A percentile compares a stretch with the other conserved stretches of the same genome.
phyloP scores from a whole-genome alignment of 2,329 filamentous ascomycete genomes.

The Chaetomium olivaceum region DNA sequence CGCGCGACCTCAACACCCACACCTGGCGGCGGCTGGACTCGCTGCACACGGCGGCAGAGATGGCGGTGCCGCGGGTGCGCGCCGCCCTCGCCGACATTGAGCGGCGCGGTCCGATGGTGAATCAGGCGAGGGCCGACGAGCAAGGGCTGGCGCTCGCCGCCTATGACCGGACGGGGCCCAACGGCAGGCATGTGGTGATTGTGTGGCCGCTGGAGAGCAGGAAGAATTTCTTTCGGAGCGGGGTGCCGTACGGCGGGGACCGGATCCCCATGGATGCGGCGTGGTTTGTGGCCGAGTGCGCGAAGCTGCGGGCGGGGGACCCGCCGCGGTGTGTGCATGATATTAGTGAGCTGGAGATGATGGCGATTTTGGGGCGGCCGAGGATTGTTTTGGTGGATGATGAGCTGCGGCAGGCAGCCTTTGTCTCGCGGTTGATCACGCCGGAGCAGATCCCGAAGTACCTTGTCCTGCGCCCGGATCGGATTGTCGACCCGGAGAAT shows the following conservation, averaged over 20 bases:
- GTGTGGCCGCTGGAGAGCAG: neutral
- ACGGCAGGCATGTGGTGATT: neutral
- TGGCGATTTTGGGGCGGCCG: neutral
- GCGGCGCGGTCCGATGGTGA: too few relatives aligned
- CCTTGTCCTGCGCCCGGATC: neutral
- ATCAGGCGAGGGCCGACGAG: too few relatives aligned
- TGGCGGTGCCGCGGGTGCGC: neutral
- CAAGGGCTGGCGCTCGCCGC: neutral
- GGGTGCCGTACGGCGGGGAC: neutral
- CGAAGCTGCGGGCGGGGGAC: neutral
- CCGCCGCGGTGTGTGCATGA: neutral
- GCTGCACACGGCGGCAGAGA: neutral
- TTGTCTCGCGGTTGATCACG: too few relatives aligned
- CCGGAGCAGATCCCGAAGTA: neutral
- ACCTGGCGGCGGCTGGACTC: conserved; percentile 14
- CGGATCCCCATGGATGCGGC: neutral
- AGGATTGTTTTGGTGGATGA: neutral
- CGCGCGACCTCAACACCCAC: neutral
- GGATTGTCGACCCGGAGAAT: neutral
- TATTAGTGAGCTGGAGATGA: conserved; percentile 4
- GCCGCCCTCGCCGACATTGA: neutral
- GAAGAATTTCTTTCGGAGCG: neutral
- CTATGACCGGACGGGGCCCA: neutral
- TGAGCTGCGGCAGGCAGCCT: neutral
- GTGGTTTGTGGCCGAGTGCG: conserved; percentile 8